These are phyloP conservation scores for Yamadazyma sp. DNA, from an alignment of 805 yeast species.

Conservation along the genomic window DNA sequence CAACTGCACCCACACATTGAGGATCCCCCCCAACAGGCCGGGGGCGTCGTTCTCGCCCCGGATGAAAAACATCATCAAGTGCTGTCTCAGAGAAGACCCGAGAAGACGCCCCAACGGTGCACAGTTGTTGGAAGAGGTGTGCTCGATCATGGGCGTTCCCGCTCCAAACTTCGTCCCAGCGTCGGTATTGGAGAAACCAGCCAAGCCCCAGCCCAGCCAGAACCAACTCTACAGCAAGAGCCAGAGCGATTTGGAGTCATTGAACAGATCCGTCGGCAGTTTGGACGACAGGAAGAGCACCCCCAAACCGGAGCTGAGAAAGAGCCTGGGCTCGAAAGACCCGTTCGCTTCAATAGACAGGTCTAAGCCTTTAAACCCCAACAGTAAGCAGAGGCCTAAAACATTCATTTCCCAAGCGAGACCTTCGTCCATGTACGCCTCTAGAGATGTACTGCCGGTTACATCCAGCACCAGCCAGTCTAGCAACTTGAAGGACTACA, in stretches of 20 bases:
- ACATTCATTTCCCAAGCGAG: slow-evolving; percentile 12
- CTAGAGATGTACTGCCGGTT: slow-evolving; percentile 12
- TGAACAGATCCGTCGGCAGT: slow-evolving; percentile 34
- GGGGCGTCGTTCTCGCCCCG: slow-evolving; percentile 54
- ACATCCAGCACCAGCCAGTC: slow-evolving; percentile 8
- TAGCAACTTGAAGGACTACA: slow-evolving; percentile 30
- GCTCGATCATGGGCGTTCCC: slow-evolving; percentile 52
- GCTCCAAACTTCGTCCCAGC: slow-evolving; percentile 45
- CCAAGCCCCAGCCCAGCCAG: slow-evolving; percentile 1
- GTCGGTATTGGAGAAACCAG: slow-evolving; percentile 26
- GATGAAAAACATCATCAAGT: slow-evolving; percentile 61
- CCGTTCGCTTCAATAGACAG: slow-evolving; percentile 46
- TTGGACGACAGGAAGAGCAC: slow-evolving; percentile 25
- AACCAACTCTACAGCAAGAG: slow-evolving; percentile 3
- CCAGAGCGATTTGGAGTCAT: slow-evolving; percentile 7
- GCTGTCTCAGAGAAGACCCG: slow-evolving; percentile 65
- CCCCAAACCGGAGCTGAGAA: slow-evolving; percentile 34
- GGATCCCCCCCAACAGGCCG: slow-evolving; percentile 46
- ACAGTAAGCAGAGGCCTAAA: slow-evolving; percentile 19
- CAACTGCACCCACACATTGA: slow-evolving; percentile 50
- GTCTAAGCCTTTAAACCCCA: slow-evolving; percentile 23
- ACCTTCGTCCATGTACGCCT: slow-evolving; percentile 7
- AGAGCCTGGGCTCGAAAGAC: slow-evolving; percentile 23
- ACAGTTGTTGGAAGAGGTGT: slow-evolving; percentile 68
- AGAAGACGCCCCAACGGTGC: slow-evolving; percentile 70